These are phyloP conservation scores for Suzukiozyma palmioleophila DNA, from an alignment of 1,139 yeast species.

Conservation along the genomic window DNA sequence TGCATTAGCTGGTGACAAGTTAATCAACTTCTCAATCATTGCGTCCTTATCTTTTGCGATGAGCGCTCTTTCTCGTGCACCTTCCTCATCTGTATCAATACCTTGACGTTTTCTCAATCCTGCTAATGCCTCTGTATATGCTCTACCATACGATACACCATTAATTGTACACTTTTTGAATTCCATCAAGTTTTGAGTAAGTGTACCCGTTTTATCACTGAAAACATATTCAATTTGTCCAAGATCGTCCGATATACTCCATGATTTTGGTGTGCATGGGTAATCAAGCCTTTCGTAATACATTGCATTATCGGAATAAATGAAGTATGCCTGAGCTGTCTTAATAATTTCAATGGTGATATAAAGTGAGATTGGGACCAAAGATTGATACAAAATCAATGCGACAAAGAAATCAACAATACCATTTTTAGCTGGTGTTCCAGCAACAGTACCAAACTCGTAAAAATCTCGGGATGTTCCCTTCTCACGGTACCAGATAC, in stretches of 20 bases:
- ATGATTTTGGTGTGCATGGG: slow-evolving; percentile 58
- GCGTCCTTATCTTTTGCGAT: slow-evolving; percentile 33
- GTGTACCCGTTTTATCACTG: slow-evolving; percentile 60
- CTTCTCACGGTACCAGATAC: slow-evolving; percentile 37
- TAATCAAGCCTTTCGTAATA: slow-evolving; percentile 50
- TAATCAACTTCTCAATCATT: slow-evolving; percentile 32
- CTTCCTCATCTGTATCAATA: slow-evolving; percentile 47
- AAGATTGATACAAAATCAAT: slow-evolving; percentile 51
- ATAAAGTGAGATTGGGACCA: slow-evolving; percentile 58
- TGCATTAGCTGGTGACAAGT: slow-evolving; percentile 15
- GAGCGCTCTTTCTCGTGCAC: slow-evolving; percentile 30
- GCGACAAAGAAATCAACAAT: slow-evolving; percentile 49
- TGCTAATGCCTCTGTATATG: slow-evolving; percentile 59
- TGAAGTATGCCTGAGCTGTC: slow-evolving; percentile 55
- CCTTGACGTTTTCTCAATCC: slow-evolving; percentile 57
- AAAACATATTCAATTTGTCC: slow-evolving; percentile 63
- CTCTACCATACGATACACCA: slow-evolving; percentile 53
- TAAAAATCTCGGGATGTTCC: slow-evolving; percentile 37
- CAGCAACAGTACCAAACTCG: slow-evolving; percentile 50
- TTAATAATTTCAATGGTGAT: slow-evolving; percentile 58
- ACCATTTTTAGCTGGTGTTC: slow-evolving; percentile 49
- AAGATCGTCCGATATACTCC: slow-evolving; percentile 61
- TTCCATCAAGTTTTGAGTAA: slow-evolving; percentile 60
- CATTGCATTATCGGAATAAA: slow-evolving; percentile 48
- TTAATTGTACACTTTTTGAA: slow-evolving; percentile 56